These are phyloP conservation scores for Dactylonectria estremocensis DNA, from an alignment of 2,329 filamentous ascomycete genomes.

Conservation along the genomic window DNA sequence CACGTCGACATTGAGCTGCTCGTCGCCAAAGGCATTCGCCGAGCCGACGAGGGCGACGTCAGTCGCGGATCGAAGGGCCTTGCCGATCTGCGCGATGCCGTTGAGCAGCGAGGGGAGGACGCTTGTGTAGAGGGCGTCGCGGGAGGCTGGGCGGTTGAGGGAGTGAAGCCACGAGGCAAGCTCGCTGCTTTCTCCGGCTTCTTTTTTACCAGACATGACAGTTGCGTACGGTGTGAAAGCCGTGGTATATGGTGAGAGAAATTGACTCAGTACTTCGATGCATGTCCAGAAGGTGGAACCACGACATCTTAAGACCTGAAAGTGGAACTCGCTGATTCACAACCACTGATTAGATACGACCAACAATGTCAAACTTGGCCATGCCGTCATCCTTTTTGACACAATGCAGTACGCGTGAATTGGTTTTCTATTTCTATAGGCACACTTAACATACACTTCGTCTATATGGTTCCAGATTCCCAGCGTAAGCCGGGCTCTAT, in stretches of 20 bases:
- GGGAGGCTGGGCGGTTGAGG: conserved; percentile 13
- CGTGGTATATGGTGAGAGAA: neutral
- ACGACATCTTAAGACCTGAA: neutral
- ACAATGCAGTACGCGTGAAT: neutral
- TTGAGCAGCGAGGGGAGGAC: conserved; percentile 66
- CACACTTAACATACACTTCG: neutral
- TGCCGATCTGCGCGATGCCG: conserved; percentile 61
- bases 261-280: neutral
- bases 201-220: conserved; percentile 8
- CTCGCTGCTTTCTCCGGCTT: conserved; percentile 10
- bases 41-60: conserved; percentile 65
- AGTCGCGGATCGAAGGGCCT: conserved; percentile 60
- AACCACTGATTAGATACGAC: neutral
- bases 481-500: neutral
- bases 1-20: conserved; percentile 73
- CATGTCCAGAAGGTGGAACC: neutral
- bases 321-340: neutral
- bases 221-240: neutral
- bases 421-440: neutral
- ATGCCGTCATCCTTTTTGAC: neutral
- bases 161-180: conserved; percentile 24
- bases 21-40: conserved; percentile 71
- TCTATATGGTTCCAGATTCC: neutral
- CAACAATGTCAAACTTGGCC: neutral
- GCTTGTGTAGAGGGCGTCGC: conserved; percentile 33